Conservation (phyloP, 208 protist species). For the Novymonas esmeraldas region DNA sequence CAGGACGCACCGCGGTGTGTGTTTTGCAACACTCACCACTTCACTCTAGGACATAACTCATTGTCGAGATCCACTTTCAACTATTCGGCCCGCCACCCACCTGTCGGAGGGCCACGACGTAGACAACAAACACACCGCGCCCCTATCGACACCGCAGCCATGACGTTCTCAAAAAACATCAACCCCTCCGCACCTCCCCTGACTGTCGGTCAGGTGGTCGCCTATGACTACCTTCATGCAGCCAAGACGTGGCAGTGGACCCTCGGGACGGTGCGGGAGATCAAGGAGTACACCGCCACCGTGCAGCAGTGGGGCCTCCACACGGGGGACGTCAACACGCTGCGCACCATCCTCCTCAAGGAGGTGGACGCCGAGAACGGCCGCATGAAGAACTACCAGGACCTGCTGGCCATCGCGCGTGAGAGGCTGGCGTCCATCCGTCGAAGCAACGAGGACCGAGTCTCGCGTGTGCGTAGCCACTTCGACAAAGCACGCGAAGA, state of each 20-base stretch:
- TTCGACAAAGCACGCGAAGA: slow-evolving; percentile 42
- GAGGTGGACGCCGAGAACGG: slow-evolving; percentile 55
- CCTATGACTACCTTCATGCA: slow-evolving; percentile 61
- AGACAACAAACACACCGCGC: background rate
- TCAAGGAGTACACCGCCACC: slow-evolving; percentile 40
- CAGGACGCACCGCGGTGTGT: background rate
- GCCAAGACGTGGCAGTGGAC: slow-evolving; percentile 70
- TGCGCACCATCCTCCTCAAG: slow-evolving; percentile 52
- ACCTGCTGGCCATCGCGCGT: slow-evolving; percentile 47
- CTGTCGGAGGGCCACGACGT: background rate
- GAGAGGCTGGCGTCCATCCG: slow-evolving; percentile 59
- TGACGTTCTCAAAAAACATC: slow-evolving; percentile 30
- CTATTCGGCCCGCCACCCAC: background rate
- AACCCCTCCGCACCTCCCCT: slow-evolving; percentile 29
- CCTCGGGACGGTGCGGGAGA: slow-evolving; percentile 51
- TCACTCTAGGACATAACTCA: background rate
- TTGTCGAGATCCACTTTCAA: background rate
- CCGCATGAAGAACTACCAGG: slow-evolving; percentile 52
- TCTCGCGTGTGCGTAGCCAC: slow-evolving; percentile 36
- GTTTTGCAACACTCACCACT: slow-evolving; percentile 3
- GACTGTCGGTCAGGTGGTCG: slow-evolving; percentile 52
- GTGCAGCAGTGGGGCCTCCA: slow-evolving; percentile 67
- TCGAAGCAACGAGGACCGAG: slow-evolving; percentile 67
- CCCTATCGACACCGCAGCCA: background rate
- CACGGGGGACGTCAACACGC: slow-evolving; percentile 41